Evolutionary conservation across 768 basidiomycete genomes (phyloP), one percentile per base, ranked within the genome.

Genomic region (Dentipellis sp.): DNA sequence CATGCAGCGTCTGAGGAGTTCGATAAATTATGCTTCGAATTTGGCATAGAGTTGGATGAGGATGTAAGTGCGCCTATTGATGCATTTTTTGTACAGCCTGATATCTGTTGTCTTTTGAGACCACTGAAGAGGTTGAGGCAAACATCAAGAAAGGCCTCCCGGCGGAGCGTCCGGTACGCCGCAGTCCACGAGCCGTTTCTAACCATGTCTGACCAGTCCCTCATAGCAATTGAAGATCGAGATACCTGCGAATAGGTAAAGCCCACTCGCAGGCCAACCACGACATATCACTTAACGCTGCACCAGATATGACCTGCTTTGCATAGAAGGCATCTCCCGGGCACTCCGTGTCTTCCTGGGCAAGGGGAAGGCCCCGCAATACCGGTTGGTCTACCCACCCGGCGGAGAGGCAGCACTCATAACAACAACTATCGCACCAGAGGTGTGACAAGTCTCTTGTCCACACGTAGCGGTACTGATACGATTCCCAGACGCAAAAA

Each of bases 211-310:
- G 38, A 54, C 62, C 36, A 56, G 60, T 56, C 53, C 36, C 38
- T 59, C 60, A 16, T 65, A 97, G 86, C 92, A 97, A 90, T 76
- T 99, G 64, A 99, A 98, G 79, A 97, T 99, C 64, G 97, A 99
- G 71, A 81, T 97, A 46, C 94, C 97, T 47, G 97, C 97, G n/a
- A 99, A 99, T 70, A 85, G 94, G 93, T 82, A 21, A 22, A 63
- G 53, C 14, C 10, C 46, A 50, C 54, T 38, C 38, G 47, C n/a
- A 14, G 19, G 22, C 4, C 29, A 19, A 21, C 53, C 4, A 36
- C 17, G 21, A 7, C 52, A 17, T 29, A 7, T 48, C 19, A 22
- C 36, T 54, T 35, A 60, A 12, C 17, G 36, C 47, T 49, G 52
- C 42, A 51, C 10, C 66, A 93, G 95, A 84, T 98, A 98, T 66